phyloP scores from a whole-genome alignment of 2,329 filamentous ascomycete genomes.

The Hypoxylon sp. region DNA sequence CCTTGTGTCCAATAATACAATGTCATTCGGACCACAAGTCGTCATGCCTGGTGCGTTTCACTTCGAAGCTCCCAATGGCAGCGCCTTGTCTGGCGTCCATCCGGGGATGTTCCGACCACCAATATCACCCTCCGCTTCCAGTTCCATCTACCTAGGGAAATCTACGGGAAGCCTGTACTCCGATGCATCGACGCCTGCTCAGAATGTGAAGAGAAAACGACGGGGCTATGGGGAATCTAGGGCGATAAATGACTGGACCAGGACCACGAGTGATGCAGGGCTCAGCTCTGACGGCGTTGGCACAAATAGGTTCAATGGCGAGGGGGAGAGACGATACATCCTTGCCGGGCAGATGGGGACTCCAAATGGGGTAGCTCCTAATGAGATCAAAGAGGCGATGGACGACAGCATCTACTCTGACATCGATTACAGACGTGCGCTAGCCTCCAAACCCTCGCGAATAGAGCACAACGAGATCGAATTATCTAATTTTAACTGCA shows the following conservation, averaged over 20 bases:
- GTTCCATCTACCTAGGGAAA: slow-evolving; percentile 56
- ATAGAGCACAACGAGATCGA: slow-evolving; percentile 57
- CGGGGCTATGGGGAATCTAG: slow-evolving; percentile 52
- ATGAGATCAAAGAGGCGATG: slow-evolving; percentile 52
- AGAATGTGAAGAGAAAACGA: slow-evolving; percentile 63
- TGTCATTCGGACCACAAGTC: slow-evolving; percentile 52
- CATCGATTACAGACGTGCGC: slow-evolving; percentile 65
- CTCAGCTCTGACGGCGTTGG: slow-evolving; percentile 49
- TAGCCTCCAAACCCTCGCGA: slow-evolving; percentile 61
- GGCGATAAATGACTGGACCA: slow-evolving; percentile 52
- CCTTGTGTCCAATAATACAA: slow-evolving; percentile 22
- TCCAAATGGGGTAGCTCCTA: slow-evolving; percentile 53
- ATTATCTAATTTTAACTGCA: slow-evolving; percentile 49
- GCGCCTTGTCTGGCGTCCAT: slow-evolving; percentile 53
- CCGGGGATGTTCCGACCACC: slow-evolving; percentile 63
- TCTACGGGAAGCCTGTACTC: slow-evolving; percentile 58
- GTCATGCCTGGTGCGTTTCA: slow-evolving; percentile 54
- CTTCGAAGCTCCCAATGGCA: slow-evolving; percentile 49
- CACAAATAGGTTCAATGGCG: slow-evolving; percentile 32
- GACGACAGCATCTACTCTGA: slow-evolving; percentile 70
- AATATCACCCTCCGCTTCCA: slow-evolving; percentile 56
- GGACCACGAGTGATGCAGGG: slow-evolving; percentile 36
- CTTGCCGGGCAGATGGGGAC: slow-evolving; percentile 68
- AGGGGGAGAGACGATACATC: slow-evolving; percentile 57
- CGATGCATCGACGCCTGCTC: slow-evolving; percentile 50